Base-by-base conservation (phyloP, 306 rosid genomes). In the Pyrus bretschneideri region DNA sequence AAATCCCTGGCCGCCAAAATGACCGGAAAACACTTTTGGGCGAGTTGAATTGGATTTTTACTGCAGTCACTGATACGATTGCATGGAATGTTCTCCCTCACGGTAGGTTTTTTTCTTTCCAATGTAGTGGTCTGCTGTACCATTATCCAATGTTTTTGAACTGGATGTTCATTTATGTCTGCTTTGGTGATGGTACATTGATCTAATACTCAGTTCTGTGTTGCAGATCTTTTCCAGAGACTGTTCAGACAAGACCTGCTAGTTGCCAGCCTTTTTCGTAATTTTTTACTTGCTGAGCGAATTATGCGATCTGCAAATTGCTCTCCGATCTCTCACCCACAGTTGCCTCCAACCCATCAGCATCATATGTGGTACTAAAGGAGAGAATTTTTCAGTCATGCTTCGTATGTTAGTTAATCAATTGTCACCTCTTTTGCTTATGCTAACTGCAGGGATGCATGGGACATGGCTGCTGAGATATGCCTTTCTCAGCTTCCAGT, bases 391-490 rank as follows among this genome's bases (percentile, higher is more conserved):
- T 76, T 27, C 66, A 69, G 77, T 85, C 71, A 60, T 76, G 75
- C 25, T 55, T 49, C n/a, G 30, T 59, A 38, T 67, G 54, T 57
- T 74, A 58, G 61, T 25, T 60, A 71, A 78, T 71, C 63, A 57
- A 61, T 78, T 65, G 31, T 45, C 80, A 80, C 35, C 35, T 51
- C 55, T 44, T 66, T 78, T 73, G 38, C 58, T 74, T n/a, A 31
- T 79, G 60, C 55, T 63, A 63, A 70, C 78, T 84, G 87, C 87
- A 96, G 99, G 99, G 99, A 96, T 88, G 99, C 99, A 19, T 96
- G 99, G 99, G 99, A 96, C 86, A 96, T 96, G 99, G 99, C 98
- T 81, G 99, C 98, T 80, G 99, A 96, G 87, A 91, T 96, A 63
- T 96, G 98, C 87, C 99, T 96, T 66, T 86, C 99, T 83, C 99